These are phyloP conservation scores for Syzygium aqueum DNA, from an alignment of 345 rosid genomes.

Conservation along the genomic window DNA sequence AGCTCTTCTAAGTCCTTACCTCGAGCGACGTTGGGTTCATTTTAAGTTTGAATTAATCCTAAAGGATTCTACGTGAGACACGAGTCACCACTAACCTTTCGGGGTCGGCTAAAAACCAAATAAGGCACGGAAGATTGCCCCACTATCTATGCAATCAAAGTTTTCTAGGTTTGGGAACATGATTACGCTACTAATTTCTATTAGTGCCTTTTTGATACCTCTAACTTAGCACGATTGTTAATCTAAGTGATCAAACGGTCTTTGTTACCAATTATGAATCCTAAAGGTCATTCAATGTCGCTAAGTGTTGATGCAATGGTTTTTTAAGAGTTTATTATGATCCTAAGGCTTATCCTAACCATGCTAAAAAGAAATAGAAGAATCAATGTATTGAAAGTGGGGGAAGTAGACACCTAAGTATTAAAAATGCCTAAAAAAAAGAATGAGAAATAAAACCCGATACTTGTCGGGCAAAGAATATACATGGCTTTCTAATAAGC, in stretches of 20 bases:
- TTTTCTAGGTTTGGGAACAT: too few species aligned
- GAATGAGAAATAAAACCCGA: background rate
- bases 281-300: background rate
- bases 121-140: too few species aligned
- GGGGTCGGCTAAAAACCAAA: too few species aligned
- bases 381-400: too few species aligned
- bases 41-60: background rate
- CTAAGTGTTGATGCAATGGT: background rate
- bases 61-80: too few species aligned
- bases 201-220: background rate
- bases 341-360: background rate
- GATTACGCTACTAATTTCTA: background rate
- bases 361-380: background rate
- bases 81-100: too few species aligned
- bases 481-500: background rate
- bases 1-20: background rate
- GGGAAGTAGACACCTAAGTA: background rate
- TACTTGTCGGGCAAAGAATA: background rate
- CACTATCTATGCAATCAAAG: too few species aligned
- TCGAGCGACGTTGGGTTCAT: background rate
- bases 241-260: background rate
- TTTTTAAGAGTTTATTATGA: background rate
- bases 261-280: background rate
- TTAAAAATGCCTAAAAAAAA: background rate
- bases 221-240: accelerated